phyloP scores from a whole-genome alignment of 495 filamentous ascomycete genomes.

The Neurospora sp. region DNA sequence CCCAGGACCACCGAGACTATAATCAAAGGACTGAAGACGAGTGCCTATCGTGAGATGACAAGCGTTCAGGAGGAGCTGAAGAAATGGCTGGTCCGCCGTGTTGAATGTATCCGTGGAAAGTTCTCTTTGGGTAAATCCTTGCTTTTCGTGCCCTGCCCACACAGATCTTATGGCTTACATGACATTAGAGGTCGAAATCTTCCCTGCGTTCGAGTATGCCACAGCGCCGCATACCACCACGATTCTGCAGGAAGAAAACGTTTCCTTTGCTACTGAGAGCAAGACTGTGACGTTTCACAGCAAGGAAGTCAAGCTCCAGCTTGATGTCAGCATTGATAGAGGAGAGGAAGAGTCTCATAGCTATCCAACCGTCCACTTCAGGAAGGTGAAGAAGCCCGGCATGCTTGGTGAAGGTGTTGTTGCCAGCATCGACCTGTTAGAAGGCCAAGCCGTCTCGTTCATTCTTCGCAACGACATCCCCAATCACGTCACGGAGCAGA shows the following conservation, averaged over 20 bases:
- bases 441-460: constrained; percentile 59
- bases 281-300: constrained; percentile 54
- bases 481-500: constrained; percentile 40
- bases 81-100: constrained; percentile 52
- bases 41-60: constrained; percentile 40
- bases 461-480: constrained; percentile 48
- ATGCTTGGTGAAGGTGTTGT: constrained; percentile 51
- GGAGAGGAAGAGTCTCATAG: constrained; percentile 30
- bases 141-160: background rate
- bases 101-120: constrained; percentile 56
- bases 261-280: constrained; percentile 29
- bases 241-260: constrained; percentile 30
- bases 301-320: constrained; percentile 44
- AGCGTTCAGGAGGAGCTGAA: constrained; percentile 44
- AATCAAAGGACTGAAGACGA: constrained; percentile 33
- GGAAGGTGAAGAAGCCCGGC: constrained; percentile 37
- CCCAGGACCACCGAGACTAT: constrained; percentile 37
- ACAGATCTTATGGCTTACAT: background rate
- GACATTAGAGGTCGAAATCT: constrained; percentile 47
- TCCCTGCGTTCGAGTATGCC: constrained; percentile 63
- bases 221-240: constrained; percentile 44
- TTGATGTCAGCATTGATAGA: constrained; percentile 53
- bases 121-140: constrained; percentile 38
- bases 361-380: constrained; percentile 40
- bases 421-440: constrained; percentile 44